These are phyloP conservation scores for Hevea brasiliensis DNA, from an alignment of 345 rosid genomes.

Conservation along the genomic window DNA sequence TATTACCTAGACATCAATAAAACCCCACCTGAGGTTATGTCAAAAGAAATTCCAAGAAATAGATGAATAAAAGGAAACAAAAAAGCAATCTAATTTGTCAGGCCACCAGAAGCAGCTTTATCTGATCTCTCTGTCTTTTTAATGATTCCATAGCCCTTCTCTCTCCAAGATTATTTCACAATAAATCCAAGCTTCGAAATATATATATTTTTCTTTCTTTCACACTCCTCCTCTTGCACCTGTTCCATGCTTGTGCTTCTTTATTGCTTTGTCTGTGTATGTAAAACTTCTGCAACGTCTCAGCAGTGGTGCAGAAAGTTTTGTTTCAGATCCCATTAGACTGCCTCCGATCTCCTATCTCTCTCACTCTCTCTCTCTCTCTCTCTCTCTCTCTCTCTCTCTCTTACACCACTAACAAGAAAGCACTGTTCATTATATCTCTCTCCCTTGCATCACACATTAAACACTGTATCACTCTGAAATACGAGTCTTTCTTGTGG, in stretches of 20 bases:
- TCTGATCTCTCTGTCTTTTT: slow-evolving; percentile 25
- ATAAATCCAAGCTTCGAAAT: not conserved
- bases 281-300: slow-evolving; percentile 25
- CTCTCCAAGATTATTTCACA: not conserved
- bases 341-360: not conserved
- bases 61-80: slow-evolving; percentile 5
- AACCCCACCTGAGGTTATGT: too few species aligned
- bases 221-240: slow-evolving; percentile 1
- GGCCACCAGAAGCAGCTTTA: slow-evolving; percentile 34
- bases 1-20: slow-evolving; percentile 3
- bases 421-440: slow-evolving; percentile 28
- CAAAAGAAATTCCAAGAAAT: not conserved
- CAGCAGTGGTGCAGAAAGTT: slow-evolving; percentile 47
- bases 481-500: slow-evolving; percentile 21
- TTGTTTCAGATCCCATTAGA: slow-evolving; percentile 53
- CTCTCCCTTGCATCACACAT: slow-evolving; percentile 3
- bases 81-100: slow-evolving; percentile 29
- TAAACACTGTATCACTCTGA: slow-evolving; percentile 11
- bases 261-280: slow-evolving; percentile 16
- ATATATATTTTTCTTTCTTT: not conserved
- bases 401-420: slow-evolving; percentile 28
- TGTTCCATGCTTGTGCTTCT: slow-evolving; percentile 22
- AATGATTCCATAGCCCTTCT: slow-evolving; percentile 36
- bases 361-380: too few species aligned
- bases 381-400: not conserved